phyloP scores from a whole-genome alignment of 2,329 filamentous ascomycete genomes.

The Gnomoniopsis smithogilvyi region DNA sequence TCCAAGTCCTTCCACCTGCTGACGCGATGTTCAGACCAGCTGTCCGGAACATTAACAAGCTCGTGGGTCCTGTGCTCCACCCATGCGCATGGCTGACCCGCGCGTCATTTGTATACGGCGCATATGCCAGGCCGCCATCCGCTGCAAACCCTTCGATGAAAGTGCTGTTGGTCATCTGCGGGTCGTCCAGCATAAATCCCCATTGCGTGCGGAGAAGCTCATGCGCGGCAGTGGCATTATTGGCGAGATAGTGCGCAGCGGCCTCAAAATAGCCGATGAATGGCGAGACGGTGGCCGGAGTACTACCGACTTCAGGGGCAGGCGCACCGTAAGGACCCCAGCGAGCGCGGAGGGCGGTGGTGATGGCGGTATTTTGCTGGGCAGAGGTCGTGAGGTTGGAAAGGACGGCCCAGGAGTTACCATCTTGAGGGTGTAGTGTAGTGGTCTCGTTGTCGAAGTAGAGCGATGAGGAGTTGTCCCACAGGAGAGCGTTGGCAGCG shows the following conservation, averaged over 20 bases:
- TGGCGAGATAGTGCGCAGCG: conserved; percentile 7
- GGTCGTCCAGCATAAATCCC: conserved; percentile 16
- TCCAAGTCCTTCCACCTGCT: conserved; percentile 6
- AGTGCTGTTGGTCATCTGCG: conserved; percentile 13
- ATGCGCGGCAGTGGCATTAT: conserved; percentile 4
- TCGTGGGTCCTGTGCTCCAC: conserved; percentile 13
- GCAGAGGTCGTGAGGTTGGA: conserved; percentile 13
- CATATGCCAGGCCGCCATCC: conserved; percentile 13
- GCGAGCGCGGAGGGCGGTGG: conserved; percentile 5
- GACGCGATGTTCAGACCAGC: conserved; percentile 7
- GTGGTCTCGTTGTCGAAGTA: conserved; percentile 48
- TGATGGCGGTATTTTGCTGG: neutral
- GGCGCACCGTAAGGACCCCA: conserved; percentile 11
- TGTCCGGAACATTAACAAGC: conserved; percentile 3
- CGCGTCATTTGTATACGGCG: conserved; percentile 11
- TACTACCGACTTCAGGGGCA: conserved; percentile 7
- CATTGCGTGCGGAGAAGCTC: conserved; percentile 6
- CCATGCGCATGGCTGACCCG: conserved; percentile 10
- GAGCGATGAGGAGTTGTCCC: conserved; percentile 40
- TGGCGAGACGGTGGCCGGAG: conserved; percentile 6
- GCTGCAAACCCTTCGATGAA: conserved; percentile 12
- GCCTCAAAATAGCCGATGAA: conserved; percentile 15
- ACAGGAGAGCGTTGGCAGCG: conserved; percentile 44
- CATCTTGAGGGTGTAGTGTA: conserved; percentile 27
- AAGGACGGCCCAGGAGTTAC: conserved; percentile 10